Conservation (phyloP, 495 filamentous ascomycete genomes). For the Venustampulla echinocandica region DNA sequence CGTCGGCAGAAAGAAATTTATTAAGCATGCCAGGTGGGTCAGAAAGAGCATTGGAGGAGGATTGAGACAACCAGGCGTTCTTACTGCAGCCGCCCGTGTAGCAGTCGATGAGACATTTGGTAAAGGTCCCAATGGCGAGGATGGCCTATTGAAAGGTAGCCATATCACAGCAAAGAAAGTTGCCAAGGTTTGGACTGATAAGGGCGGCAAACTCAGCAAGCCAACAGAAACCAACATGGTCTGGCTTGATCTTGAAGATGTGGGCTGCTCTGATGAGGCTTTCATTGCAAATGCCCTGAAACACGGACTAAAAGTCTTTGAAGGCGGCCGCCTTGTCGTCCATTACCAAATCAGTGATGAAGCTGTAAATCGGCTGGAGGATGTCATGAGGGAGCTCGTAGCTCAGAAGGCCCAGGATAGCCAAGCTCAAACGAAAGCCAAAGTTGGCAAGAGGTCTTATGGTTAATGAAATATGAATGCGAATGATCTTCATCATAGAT, state of each 20-base stretch:
- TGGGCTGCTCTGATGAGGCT: slow-evolving; percentile 32
- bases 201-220: slow-evolving; percentile 50
- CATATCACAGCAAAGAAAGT: slow-evolving; percentile 60
- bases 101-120: slow-evolving; percentile 64
- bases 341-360: slow-evolving; percentile 56
- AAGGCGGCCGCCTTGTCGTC: slow-evolving; percentile 46
- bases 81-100: slow-evolving; percentile 50
- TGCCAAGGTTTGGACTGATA: slow-evolving; percentile 50
- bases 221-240: slow-evolving; percentile 89
- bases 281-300: slow-evolving; percentile 42
- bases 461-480: too few species aligned
- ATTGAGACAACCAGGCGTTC: slow-evolving; percentile 57
- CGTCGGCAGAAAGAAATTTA: slow-evolving; percentile 54
- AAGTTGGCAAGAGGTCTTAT: slow-evolving; percentile 3
- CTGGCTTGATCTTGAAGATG: slow-evolving; percentile 68
- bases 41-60: slow-evolving; percentile 83
- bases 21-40: slow-evolving; percentile 68
- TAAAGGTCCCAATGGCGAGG: slow-evolving; percentile 46
- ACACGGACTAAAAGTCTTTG: slow-evolving; percentile 42
- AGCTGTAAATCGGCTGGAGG: slow-evolving; percentile 39
- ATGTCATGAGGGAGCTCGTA: slow-evolving; percentile 37
- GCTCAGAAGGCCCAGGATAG: slow-evolving; percentile 4
- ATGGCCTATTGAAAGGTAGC: slow-evolving; percentile 51
- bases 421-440: background rate
- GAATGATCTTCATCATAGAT: too few species aligned